Evolutionary conservation across 306 rosid species (phyloP), one percentile per base, ranked within the genome.

Genomic region (Prunus fruticosa): DNA sequence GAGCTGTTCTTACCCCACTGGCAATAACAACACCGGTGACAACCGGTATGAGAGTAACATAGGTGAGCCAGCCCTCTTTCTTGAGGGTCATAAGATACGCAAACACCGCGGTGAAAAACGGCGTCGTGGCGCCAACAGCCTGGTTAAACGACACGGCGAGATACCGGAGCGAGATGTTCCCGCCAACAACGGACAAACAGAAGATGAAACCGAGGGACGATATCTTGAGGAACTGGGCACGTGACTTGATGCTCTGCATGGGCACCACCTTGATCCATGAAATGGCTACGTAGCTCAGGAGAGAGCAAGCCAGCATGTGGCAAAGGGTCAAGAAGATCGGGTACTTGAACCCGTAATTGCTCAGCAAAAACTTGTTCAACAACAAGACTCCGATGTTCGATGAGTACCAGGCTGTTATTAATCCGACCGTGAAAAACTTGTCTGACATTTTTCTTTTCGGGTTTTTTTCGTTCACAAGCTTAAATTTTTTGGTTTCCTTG

Each of bases 291-390:
- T 92, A 95, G 84, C 99, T 95, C 78, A 95, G 82, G 25, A 95
- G 30, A 3, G 99, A 92, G 71, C 99, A 95, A 1, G 99, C 97
- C 0, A 96, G 88, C 99, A 95, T 95, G 74, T 95, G 99, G 72
- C 99, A 95, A 92, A 95, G 93, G 87, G 99, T 95, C 57, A 95
- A 85, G 80, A 95, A 95, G 49, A 95, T 95, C 58, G 99, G 99
- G 85, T 92, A 95, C 88, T 89, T 95, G 91, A 95, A 95, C 2
- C 99, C 99, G 38, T 95, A 95, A 84, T 92, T 95, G 84, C 91
- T 84, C 11, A 95, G 93, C 49, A 95, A 85, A 73, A 90, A 95
- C 88, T 95, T 95, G 92, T 95, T 95, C 23, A 95, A 77, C 11
- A 95, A 70, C 0, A 95, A 82, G 0, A 95, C 99, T 19, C 97